Percentiles rank a stretch among this genome's conserved stretches.
Evolutionary conservation across 2,329 filamentous ascomycete genomes (phyloP).

Genomic region (Endocalyx cinctus): DNA sequence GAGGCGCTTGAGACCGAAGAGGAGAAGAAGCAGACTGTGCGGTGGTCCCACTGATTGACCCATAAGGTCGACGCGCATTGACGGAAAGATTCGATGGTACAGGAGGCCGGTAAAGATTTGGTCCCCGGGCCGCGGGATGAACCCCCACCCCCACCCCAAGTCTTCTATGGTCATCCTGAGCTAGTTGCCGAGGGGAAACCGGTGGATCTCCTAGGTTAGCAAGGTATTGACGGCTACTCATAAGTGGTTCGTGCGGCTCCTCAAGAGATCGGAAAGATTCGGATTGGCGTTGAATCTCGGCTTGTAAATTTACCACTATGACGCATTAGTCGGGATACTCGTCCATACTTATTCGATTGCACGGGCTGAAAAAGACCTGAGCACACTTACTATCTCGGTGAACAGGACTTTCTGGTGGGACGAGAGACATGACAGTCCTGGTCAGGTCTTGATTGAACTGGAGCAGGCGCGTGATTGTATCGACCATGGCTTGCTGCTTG

Average conservation of each 20-base stretch:
- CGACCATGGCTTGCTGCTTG: constrained; percentile 77
- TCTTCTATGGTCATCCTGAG: constrained; percentile 79
- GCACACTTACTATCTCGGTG: constrained; percentile 72
- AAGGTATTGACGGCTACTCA: constrained; percentile 63
- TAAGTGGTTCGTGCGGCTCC: constrained; percentile 62
- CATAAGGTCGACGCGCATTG: constrained; percentile 73
- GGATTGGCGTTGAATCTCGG: constrained; percentile 56
- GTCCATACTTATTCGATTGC: constrained; percentile 7
- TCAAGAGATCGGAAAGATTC: constrained; percentile 54
- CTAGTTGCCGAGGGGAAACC: constrained; percentile 80
- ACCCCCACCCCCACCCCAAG: too few relatives aligned
- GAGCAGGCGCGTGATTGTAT: constrained; percentile 65
- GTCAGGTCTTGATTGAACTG: constrained; percentile 84
- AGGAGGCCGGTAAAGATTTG: constrained; percentile 68
- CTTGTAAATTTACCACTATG: constrained; percentile 53
- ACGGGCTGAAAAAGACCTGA: constrained; percentile 14
- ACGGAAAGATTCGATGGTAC: constrained; percentile 78
- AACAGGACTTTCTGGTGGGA: constrained; percentile 70
- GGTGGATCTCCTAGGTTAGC: constrained; percentile 68
- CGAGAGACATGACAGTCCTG: constrained; percentile 65
- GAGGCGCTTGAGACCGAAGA: constrained; percentile 60
- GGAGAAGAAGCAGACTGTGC: constrained; percentile 71
- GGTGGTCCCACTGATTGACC: constrained; percentile 69
- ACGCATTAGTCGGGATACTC: constrained; percentile 21
- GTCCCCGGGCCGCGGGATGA: constrained; percentile 49